phyloP scores from a whole-genome alignment of 169 alveolate species.

The Cryptosporidium sp. region DNA sequence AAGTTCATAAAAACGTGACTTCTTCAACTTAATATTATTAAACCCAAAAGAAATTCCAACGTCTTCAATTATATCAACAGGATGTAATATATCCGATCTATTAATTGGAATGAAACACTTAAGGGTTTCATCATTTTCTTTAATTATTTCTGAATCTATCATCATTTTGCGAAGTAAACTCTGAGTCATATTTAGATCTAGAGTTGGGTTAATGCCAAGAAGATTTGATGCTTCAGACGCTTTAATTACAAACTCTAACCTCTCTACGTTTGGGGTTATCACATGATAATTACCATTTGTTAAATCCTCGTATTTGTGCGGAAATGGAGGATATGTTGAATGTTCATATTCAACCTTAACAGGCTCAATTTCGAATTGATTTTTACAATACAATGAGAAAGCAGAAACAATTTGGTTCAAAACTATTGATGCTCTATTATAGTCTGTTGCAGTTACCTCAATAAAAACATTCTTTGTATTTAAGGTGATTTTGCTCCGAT shows the following conservation, averaged over 20 bases:
- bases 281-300: constrained; percentile 16
- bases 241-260: constrained; percentile 49
- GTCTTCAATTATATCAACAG: constrained; percentile 97
- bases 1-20: constrained; percentile 3
- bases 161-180: constrained; percentile 79
- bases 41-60: constrained; percentile 95
- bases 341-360: constrained; percentile 82
- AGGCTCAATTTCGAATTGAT: constrained; percentile 84
- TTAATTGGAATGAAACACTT: constrained; percentile 88
- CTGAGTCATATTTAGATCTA: not conserved
- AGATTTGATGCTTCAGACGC: constrained; percentile 78
- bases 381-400: constrained; percentile 86
- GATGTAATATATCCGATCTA: constrained; percentile 94
- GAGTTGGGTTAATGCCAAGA: constrained; percentile 49
- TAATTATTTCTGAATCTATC: constrained; percentile 80
- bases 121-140: constrained; percentile 70
- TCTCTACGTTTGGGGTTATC: constrained; percentile 28
- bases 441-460: constrained; percentile 95
- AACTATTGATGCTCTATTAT: constrained; percentile 78
- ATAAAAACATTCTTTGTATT: constrained; percentile 94
- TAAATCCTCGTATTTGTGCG: constrained; percentile 5
- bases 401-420: constrained; percentile 82
- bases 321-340: constrained; percentile 6
- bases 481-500: constrained; percentile 93
- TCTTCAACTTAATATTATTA: constrained; percentile 81